Evolutionary conservation across 352 stramenopile species (phyloP).

Genomic region (Phytophthora cactorum): DNA sequence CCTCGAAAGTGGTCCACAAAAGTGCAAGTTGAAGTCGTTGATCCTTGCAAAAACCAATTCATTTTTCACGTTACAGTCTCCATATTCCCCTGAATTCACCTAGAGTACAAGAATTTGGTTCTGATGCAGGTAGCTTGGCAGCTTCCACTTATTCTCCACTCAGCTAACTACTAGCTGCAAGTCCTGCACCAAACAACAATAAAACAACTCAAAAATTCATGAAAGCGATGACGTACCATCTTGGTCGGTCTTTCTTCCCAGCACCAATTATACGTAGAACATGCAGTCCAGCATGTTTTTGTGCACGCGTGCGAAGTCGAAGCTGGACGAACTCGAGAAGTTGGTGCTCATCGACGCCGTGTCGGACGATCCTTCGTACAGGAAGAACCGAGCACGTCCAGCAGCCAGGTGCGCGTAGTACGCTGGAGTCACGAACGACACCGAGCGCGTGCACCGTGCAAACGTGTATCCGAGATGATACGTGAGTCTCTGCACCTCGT

Average conservation of each 20-base stretch:
- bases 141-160: neutral
- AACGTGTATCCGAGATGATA: slow-evolving; percentile 85
- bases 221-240: neutral
- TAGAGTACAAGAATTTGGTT: neutral
- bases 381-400: slow-evolving; percentile 82
- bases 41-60: neutral
- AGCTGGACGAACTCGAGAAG: slow-evolving; percentile 16
- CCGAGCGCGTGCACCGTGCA: slow-evolving; percentile 77
- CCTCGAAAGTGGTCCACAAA: neutral
- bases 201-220: slow-evolving; percentile 1
- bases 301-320: slow-evolving; percentile 23
- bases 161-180: neutral
- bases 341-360: slow-evolving; percentile 28
- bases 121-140: neutral
- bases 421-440: slow-evolving; percentile 81
- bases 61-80: neutral
- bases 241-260: neutral
- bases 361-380: slow-evolving; percentile 56
- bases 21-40: neutral
- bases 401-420: slow-evolving; percentile 89
- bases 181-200: neutral
- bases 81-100: neutral
- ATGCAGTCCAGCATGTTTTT: slow-evolving; percentile 31
- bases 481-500: slow-evolving; percentile 69
- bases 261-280: slow-evolving; percentile 20